Percentiles rank a stretch among this genome's conserved stretches.
phyloP scores from a whole-genome alignment of 1,284 basidiomycete species.

The Anthracocystis setariae region DNA sequence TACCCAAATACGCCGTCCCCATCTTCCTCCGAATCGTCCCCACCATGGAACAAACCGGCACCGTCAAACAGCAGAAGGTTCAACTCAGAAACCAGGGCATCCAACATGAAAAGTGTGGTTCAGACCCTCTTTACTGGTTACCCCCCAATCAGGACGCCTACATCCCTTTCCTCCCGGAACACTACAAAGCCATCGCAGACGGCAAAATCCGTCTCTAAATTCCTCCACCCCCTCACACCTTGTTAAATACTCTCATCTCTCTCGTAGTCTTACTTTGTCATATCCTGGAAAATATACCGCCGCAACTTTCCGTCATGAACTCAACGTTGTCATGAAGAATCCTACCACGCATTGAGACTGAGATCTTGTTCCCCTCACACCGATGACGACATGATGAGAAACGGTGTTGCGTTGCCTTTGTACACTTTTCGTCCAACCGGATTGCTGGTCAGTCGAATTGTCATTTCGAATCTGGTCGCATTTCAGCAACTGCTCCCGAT shows the following conservation, averaged over 20 bases:
- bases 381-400: too few species aligned
- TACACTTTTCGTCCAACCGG: too few species aligned
- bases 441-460: too few species aligned
- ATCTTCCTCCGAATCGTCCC: constrained; percentile 66
- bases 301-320: too few species aligned
- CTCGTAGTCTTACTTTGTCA: too few species aligned
- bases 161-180: constrained; percentile 48
- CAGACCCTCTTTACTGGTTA: constrained; percentile 57
- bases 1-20: constrained; percentile 68
- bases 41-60: constrained; percentile 61
- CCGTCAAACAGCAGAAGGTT: constrained; percentile 67
- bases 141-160: constrained; percentile 55
- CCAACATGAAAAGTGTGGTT: constrained; percentile 57
- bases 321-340: too few species aligned
- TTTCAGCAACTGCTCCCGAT: constrained; percentile 10
- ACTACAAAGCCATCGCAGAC: constrained; percentile 48
- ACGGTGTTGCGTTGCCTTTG: too few species aligned
- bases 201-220: constrained; percentile 55
- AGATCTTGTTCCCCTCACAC: too few species aligned
- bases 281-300: too few species aligned
- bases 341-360: too few species aligned
- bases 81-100: constrained; percentile 66
- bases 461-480: neutral
- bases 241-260: too few species aligned
- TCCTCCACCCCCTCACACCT: neutral